Evolutionary conservation across 169 alveolate species (phyloP).

Genomic region (Eimeria zaria): DNA sequence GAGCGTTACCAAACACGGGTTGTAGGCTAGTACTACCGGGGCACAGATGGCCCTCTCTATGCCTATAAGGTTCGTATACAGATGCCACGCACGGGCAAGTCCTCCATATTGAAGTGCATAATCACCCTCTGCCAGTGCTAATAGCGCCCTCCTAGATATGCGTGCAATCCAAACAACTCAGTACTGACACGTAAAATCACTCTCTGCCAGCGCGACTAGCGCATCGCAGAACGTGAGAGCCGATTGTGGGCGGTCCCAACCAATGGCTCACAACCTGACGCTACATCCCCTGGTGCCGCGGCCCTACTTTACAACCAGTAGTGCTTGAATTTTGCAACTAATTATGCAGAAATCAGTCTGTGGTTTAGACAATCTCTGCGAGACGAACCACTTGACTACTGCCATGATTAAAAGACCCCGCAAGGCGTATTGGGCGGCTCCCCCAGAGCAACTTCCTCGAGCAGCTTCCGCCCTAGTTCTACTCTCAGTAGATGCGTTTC

Average conservation of each 20-base stretch:
- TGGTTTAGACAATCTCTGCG: neutral
- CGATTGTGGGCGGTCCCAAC: constrained; percentile 34
- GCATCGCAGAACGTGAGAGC: too few relatives aligned
- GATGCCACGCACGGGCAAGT: neutral
- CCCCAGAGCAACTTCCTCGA: neutral
- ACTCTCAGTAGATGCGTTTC: neutral
- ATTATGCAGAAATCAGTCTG: neutral
- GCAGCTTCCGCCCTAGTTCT: neutral
- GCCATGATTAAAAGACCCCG: neutral
- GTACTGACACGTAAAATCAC: too few relatives aligned
- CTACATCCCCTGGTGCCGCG: neutral
- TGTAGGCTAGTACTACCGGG: too few relatives aligned
- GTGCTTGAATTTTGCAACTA: neutral
- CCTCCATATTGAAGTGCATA: too few relatives aligned
- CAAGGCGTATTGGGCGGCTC: neutral
- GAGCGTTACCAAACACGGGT: neutral
- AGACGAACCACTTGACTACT: neutral
- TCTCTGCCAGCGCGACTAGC: too few relatives aligned
- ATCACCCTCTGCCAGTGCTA: neutral
- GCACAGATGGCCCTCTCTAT: too few relatives aligned
- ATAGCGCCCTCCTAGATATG: neutral
- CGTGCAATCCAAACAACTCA: too few relatives aligned
- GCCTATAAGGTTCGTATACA: neutral
- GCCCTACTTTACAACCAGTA: neutral
- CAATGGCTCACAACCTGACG: constrained; percentile 27